These are phyloP conservation scores for Lichtheimia corymbifera DNA, from an alignment of 371 early-diverging fungal genomes.

Conservation along the genomic window DNA sequence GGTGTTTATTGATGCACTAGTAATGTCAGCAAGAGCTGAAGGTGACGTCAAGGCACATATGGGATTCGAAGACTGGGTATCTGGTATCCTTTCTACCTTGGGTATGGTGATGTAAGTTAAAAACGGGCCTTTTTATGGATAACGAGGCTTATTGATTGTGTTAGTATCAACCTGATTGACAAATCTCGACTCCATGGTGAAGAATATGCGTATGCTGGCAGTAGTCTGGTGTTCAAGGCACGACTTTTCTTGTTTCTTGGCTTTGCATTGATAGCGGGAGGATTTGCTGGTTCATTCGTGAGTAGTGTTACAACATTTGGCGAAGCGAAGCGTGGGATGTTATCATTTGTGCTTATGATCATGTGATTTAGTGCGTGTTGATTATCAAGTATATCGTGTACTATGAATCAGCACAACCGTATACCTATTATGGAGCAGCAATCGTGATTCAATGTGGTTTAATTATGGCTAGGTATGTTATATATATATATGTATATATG, in stretches of 20 bases:
- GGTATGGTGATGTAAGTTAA: slow-evolving; percentile 74
- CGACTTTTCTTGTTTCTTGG: slow-evolving; percentile 76
- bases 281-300: slow-evolving; percentile 77
- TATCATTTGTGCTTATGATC: background rate
- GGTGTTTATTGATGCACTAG: slow-evolving; percentile 77
- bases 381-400: slow-evolving; percentile 69
- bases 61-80: slow-evolving; percentile 81
- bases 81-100: slow-evolving; percentile 75
- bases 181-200: slow-evolving; percentile 59
- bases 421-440: slow-evolving; percentile 69
- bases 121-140: background rate
- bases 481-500: background rate
- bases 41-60: slow-evolving; percentile 37
- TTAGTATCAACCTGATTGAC: slow-evolving; percentile 58
- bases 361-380: slow-evolving; percentile 58
- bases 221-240: slow-evolving; percentile 66
- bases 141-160: background rate
- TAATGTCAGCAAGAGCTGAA: slow-evolving; percentile 39
- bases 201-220: slow-evolving; percentile 44
- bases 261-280: slow-evolving; percentile 77
- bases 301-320: slow-evolving; percentile 18
- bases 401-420: slow-evolving; percentile 58
- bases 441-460: slow-evolving; percentile 67
- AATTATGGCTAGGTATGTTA: slow-evolving; percentile 70
- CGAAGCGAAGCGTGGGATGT: background rate